Evolutionary conservation across 768 basidiomycete genomes (phyloP).

Genomic region (Psilocybe cubensis): DNA sequence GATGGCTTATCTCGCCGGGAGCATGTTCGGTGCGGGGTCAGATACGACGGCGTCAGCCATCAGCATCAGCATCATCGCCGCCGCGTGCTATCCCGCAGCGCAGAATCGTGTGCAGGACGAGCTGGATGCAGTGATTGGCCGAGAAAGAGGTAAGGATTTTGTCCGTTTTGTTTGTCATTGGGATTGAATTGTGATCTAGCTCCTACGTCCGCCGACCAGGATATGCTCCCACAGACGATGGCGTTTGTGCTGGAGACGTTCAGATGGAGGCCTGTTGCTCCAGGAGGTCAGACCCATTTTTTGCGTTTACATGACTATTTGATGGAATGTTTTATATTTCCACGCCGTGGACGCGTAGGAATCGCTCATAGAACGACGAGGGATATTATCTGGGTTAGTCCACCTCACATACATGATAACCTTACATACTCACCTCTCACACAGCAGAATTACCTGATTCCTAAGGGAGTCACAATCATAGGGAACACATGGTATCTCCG

Average conservation of each 20-base stretch:
- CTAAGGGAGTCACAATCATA: constrained; percentile 60
- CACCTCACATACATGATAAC: not conserved
- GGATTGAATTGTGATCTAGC: no score
- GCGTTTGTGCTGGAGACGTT: constrained; percentile 55
- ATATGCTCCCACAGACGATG: constrained; percentile 44
- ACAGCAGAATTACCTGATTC: constrained; percentile 53
- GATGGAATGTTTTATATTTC: no score
- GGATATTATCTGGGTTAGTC: constrained; percentile 61
- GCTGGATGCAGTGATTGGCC: constrained; percentile 54
- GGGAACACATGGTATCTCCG: constrained; percentile 59
- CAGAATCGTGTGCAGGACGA: constrained; percentile 57
- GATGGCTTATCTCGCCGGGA: constrained; percentile 64
- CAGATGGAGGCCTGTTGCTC: constrained; percentile 55
- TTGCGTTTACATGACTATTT: no score
- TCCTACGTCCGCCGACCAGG: constrained; percentile 43
- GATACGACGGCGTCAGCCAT: constrained; percentile 69
- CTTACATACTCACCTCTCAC: not conserved
- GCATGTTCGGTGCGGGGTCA: constrained; percentile 68
- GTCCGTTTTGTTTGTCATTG: not conserved
- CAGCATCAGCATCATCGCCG: constrained; percentile 58
- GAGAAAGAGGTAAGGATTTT: constrained; percentile 36
- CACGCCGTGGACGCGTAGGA: no score
- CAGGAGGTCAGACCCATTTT: constrained; percentile 33
- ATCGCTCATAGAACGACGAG: constrained; percentile 68
- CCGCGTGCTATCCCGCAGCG: constrained; percentile 56